These are phyloP conservation scores for Acanthamoeba culbertsoni DNA, from an alignment of 208 protist species.

Conservation along the genomic window DNA sequence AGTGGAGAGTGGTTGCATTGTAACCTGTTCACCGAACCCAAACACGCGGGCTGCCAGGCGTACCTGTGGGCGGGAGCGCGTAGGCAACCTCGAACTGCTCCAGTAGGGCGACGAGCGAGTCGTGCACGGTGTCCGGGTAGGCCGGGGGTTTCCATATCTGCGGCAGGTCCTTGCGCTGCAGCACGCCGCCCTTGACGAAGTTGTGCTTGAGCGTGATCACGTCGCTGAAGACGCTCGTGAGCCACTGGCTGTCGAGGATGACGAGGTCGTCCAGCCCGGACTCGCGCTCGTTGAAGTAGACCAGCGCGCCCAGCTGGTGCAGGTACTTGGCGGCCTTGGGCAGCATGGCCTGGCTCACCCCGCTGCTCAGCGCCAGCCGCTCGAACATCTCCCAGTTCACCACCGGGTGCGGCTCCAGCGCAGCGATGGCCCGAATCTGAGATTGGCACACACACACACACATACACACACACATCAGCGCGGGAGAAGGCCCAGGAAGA, in stretches of 20 bases:
- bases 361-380: background rate
- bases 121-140: background rate
- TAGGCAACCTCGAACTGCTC: slow-evolving; percentile 54
- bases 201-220: slow-evolving; percentile 61
- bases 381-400: slow-evolving; percentile 20
- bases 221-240: slow-evolving; percentile 47
- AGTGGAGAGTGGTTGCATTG: background rate
- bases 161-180: slow-evolving; percentile 29
- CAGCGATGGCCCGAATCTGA: background rate
- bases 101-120: slow-evolving; percentile 5
- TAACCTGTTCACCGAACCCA: background rate
- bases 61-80: background rate
- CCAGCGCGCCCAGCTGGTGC: slow-evolving; percentile 16
- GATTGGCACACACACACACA: background rate
- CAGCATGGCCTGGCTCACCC: background rate
- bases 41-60: background rate
- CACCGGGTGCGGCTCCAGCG: slow-evolving; percentile 19
- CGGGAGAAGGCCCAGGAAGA: too few species aligned
- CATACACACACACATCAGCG: too few species aligned
- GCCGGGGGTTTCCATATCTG: slow-evolving; percentile 54
- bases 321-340: slow-evolving; percentile 39
- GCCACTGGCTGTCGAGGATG: slow-evolving; percentile 31
- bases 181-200: slow-evolving; percentile 20
- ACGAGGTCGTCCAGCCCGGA: slow-evolving; percentile 24
- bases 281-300: slow-evolving; percentile 39